These are phyloP conservation scores for Porogramme epimiltina DNA, from an alignment of 1,284 basidiomycete species.

Conservation along the genomic window DNA sequence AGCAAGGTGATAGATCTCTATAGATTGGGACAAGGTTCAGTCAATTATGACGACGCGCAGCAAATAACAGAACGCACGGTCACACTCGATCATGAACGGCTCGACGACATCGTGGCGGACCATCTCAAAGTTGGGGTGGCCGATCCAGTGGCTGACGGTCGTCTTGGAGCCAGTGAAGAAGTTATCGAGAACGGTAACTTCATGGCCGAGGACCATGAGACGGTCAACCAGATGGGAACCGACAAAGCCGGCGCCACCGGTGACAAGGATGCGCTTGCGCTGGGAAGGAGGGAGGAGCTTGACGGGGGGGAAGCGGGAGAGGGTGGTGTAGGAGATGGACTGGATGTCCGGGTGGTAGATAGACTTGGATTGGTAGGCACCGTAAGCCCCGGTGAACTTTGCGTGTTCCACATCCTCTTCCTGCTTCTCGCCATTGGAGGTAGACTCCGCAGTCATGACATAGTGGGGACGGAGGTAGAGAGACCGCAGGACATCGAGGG, in stretches of 20 bases:
- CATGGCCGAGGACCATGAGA: constrained; percentile 96
- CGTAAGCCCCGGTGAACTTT: constrained; percentile 52
- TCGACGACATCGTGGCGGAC: constrained; percentile 97
- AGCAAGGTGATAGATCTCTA: constrained; percentile 96
- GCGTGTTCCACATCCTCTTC: constrained; percentile 48
- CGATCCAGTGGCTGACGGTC: constrained; percentile 92
- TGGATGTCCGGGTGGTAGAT: constrained; percentile 78
- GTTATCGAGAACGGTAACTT: constrained; percentile 97
- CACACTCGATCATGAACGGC: constrained; percentile 96
- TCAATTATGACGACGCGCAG: neutral
- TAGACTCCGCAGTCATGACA: constrained; percentile 49
- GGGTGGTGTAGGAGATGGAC: constrained; percentile 88
- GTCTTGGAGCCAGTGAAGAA: constrained; percentile 98
- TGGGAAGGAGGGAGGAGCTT: constrained; percentile 77
- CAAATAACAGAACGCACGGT: constrained; percentile 63
- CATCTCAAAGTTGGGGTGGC: constrained; percentile 98
- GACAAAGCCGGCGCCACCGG: constrained; percentile 96
- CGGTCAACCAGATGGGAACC: constrained; percentile 97
- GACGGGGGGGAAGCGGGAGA: constrained; percentile 90
- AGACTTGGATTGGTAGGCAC: constrained; percentile 78
- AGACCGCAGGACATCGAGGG: constrained; percentile 76
- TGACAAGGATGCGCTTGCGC: constrained; percentile 91
- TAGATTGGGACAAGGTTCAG: constrained; percentile 1
- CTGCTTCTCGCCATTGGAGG: constrained; percentile 36
- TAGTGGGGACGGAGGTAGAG: constrained; percentile 88